Conservation (phyloP, 805 yeast species). For the Zygoascus flipseniorum region DNA sequence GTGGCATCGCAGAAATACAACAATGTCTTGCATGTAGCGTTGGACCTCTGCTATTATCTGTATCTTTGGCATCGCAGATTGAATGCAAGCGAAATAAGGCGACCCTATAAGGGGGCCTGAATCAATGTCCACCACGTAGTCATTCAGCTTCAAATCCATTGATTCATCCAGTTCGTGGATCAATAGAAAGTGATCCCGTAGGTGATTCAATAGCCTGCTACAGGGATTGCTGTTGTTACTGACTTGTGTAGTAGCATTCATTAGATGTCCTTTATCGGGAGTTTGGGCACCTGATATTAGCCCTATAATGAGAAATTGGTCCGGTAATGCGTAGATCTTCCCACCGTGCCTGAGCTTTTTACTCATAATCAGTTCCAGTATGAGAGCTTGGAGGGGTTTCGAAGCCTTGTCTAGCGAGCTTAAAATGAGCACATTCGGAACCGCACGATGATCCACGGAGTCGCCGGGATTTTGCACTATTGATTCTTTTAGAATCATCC, state of each 20-base stretch:
- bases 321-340: background rate
- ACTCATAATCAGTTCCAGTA: background rate
- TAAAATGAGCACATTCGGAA: background rate
- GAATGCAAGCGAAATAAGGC: background rate
- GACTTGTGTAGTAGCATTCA: background rate
- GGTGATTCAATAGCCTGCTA: background rate
- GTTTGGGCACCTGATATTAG: background rate
- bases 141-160: background rate
- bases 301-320: background rate
- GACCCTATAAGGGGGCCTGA: background rate
- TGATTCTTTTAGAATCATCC: background rate
- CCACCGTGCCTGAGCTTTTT: background rate
- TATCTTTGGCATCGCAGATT: slow-evolving; percentile 17
- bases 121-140: background rate
- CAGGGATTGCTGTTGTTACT: background rate
- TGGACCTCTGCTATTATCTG: slow-evolving; percentile 41
- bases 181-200: slow-evolving; percentile 3
- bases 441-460: too few species aligned
- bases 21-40: slow-evolving; percentile 49
- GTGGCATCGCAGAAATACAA: slow-evolving; percentile 45
- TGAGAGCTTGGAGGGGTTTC: background rate
- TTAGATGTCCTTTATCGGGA: background rate
- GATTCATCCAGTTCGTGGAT: background rate
- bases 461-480: background rate
- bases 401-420: background rate